A percentile compares a stretch with the other conserved stretches of the same genome.
Conservation (phyloP, 768 basidiomycete species). For the Suillus sp. region DNA sequence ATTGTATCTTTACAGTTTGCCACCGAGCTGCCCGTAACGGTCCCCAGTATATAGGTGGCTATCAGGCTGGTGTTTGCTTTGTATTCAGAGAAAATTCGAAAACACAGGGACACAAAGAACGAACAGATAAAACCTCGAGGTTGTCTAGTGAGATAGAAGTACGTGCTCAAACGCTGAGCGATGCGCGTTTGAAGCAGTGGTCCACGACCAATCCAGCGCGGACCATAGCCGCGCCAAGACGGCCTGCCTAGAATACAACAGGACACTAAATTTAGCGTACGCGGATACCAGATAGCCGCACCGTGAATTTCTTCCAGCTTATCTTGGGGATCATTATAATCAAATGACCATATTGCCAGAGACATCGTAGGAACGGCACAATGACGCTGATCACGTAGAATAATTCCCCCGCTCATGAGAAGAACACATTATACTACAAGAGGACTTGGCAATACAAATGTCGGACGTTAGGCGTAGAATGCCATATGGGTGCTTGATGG, state of each 20-base stretch:
- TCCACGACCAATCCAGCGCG: neutral
- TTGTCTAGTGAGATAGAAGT: neutral
- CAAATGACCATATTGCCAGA: neutral
- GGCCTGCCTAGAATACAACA: neutral
- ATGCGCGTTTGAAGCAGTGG: neutral
- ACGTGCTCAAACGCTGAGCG: neutral
- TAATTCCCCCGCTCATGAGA: too few relatives aligned
- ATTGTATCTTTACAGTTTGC: too few relatives aligned
- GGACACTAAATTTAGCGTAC: neutral
- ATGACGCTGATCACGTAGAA: neutral
- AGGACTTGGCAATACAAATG: too few relatives aligned
- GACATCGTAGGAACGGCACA: neutral
- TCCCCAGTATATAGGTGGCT: neutral
- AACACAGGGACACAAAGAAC: neutral
- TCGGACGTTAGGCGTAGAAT: too few relatives aligned
- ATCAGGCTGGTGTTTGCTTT: too few relatives aligned
- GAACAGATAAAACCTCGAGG: neutral
- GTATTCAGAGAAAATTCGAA: neutral
- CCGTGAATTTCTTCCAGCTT: neutral
- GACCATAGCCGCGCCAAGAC: neutral
- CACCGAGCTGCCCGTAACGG: neutral
- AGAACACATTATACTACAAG: too few relatives aligned
- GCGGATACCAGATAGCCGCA: neutral
- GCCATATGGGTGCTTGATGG: too few relatives aligned
- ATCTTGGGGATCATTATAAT: neutral